Evolutionary conservation across 1,139 yeast genomes (phyloP), one percentile per base, ranked within the genome.

Genomic region (Meyerozyma carpophila): DNA sequence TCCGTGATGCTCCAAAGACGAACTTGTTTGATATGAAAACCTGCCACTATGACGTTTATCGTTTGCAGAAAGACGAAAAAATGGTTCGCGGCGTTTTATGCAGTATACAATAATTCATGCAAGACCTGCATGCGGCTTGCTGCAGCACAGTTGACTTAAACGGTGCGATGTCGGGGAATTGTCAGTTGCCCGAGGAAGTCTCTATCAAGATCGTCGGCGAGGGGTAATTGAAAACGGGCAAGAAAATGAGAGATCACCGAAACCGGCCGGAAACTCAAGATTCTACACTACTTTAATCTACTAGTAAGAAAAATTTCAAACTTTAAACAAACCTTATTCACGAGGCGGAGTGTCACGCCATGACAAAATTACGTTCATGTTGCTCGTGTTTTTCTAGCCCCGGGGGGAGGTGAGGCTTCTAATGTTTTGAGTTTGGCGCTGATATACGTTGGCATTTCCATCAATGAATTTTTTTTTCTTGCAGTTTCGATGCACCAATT

Each of bases 121-220:
- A 14, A n/a, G 14, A 16, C 36, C n/a, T 32, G 36, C 36, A 16
- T 32, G 36, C 36, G 36, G 36, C 36, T n/a, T 10, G 18, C 36
- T 32, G 36, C 37, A 34, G 37, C 37, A 34, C 37, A 9, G 13
- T 10, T 34, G 37, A 34, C 26, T 34, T 34, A 34, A 34, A 34
- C 37, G 37, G 37, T 21, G 36, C 14, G 32, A 13, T 28, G 16
- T 13, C 34, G 34, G 34, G 34, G 34, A 27, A 27, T 10, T 27
- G 29, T 4, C 5, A 21, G 24, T 21, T 21, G 29, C 2, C 13
- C 29, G 29, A n/a, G 13, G n/a, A 2, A 5, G 13, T 11, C 29
- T 27, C 13, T 5, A 10, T 27, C 4, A 10, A 26, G 28, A 27
- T 27, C 13, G 2, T 27, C 7, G 24, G 24, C 24, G 24, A 8